Evolutionary conservation across 169 alveolate genomes (phyloP).

Genomic region (Plasmodium blacklocki): DNA sequence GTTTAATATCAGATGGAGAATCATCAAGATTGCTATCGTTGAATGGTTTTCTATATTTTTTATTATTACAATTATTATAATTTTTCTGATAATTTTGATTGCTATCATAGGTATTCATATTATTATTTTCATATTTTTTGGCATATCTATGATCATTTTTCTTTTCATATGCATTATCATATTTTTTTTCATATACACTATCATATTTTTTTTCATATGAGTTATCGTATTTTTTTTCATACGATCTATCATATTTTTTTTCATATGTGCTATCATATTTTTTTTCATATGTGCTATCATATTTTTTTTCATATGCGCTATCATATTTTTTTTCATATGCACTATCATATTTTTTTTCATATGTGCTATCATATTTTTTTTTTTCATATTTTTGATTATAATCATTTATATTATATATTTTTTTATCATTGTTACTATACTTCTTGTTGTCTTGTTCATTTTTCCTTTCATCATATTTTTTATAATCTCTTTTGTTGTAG

Average conservation of each 20-base stretch:
- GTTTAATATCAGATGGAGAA: constrained; percentile 56
- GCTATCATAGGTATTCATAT: background rate
- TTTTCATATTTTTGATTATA: constrained; percentile 4
- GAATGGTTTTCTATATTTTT: constrained; percentile 1
- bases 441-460: background rate
- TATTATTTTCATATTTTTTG: background rate
- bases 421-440: background rate
- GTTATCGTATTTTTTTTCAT: background rate
- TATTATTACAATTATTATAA: constrained; percentile 1
- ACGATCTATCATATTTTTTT: too few relatives aligned
- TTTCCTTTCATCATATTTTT: background rate
- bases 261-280: too few relatives aligned
- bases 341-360: background rate
- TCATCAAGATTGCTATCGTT: constrained; percentile 38
- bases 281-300: too few relatives aligned
- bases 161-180: background rate
- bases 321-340: too few relatives aligned
- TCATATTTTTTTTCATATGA: constrained; percentile 34
- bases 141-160: background rate
- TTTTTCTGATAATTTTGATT: background rate
- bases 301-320: too few relatives aligned
- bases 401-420: background rate
- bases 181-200: constrained; percentile 27
- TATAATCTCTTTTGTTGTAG: constrained; percentile 1
- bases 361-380: constrained; percentile 1